A percentile compares a stretch with the other conserved stretches of the same genome.
phyloP scores from a whole-genome alignment of 495 filamentous ascomycete genomes.

The Aspergillus campestris region DNA sequence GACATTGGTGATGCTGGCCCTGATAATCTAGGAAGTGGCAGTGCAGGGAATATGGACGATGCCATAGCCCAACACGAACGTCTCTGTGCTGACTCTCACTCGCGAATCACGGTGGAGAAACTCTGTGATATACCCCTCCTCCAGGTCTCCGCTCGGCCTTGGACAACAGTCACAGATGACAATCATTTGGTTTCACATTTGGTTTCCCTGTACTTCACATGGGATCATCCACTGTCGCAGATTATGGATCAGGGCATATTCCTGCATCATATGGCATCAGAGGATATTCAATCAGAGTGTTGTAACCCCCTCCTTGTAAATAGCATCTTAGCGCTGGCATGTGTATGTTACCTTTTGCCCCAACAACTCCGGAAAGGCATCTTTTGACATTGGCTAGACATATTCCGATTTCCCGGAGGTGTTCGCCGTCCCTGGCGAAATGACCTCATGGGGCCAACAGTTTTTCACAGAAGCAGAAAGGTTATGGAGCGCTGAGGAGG shows the following conservation, averaged over 20 bases:
- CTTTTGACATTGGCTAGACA: constrained; percentile 13
- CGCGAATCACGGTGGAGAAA: constrained; percentile 27
- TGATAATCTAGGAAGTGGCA: constrained; percentile 1
- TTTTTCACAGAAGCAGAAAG: constrained; percentile 30
- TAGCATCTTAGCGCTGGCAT: constrained; percentile 32
- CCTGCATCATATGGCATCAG: constrained; percentile 22
- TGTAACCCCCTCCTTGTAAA: constrained; percentile 33
- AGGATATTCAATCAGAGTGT: constrained; percentile 18
- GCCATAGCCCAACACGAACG: constrained; percentile 3
- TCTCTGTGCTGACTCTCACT: constrained; percentile 10
- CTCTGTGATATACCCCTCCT: constrained; percentile 31
- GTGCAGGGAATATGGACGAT: constrained; percentile 10
- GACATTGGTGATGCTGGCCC: constrained; percentile 14
- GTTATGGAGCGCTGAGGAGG: constrained; percentile 28
- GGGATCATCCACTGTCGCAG: constrained; percentile 33
- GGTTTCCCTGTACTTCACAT: constrained; percentile 24
- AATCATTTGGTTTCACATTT: constrained; percentile 19
- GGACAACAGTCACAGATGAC: constrained; percentile 17
- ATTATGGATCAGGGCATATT: constrained; percentile 29
- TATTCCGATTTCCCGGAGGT: constrained; percentile 46
- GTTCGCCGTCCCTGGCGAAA: constrained; percentile 15
- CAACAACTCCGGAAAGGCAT: background rate
- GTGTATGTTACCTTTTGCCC: constrained; percentile 18
- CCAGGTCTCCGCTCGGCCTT: constrained; percentile 22
- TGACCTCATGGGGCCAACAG: constrained; percentile 21